These are phyloP conservation scores for Amniculicola lignicola DNA, from an alignment of 495 filamentous ascomycete genomes.

Conservation along the genomic window DNA sequence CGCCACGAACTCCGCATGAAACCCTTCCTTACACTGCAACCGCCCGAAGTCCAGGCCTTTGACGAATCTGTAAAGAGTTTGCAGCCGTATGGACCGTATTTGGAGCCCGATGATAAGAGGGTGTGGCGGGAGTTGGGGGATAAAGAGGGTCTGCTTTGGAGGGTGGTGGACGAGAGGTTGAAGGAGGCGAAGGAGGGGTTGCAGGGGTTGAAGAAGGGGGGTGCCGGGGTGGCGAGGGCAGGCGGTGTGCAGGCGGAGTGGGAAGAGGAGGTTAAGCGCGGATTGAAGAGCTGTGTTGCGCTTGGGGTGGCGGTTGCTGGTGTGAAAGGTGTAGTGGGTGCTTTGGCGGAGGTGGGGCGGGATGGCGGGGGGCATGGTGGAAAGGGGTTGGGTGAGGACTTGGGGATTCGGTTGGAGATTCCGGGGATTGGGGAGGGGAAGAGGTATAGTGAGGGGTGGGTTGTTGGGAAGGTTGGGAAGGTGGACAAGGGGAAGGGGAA, in stretches of 20 bases:
- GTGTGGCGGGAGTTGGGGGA: neutral
- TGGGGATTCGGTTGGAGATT: conserved; percentile 29
- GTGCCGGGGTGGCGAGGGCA: conserved; percentile 28
- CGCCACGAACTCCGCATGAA: conserved; percentile 91
- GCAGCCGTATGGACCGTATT: conserved; percentile 43
- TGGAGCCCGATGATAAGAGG: conserved; percentile 33
- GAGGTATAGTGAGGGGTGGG: conserved; percentile 71
- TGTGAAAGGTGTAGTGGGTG: conserved; percentile 36
- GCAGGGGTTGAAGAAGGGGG: conserved; percentile 34
- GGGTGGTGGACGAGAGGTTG: conserved; percentile 24
- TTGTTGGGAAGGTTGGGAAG: conserved; percentile 60
- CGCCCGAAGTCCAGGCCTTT: conserved; percentile 68
- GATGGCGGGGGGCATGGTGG: neutral
- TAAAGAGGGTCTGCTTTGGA: conserved; percentile 5
- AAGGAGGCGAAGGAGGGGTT: conserved; percentile 34
- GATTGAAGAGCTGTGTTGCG: conserved; percentile 63
- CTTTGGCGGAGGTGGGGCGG: conserved; percentile 3
- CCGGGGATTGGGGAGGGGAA: conserved; percentile 32
- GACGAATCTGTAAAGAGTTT: conserved; percentile 54
- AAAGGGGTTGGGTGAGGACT: neutral
- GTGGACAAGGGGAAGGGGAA: neutral
- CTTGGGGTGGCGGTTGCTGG: conserved; percentile 60
- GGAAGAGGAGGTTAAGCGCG: conserved; percentile 46
- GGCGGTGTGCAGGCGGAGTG: conserved; percentile 35
- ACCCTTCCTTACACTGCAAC: conserved; percentile 66